Evolutionary conservation across 768 basidiomycete species (phyloP), one percentile per base, ranked within the genome.

Genomic region (Strobilomyces dryophilus): DNA sequence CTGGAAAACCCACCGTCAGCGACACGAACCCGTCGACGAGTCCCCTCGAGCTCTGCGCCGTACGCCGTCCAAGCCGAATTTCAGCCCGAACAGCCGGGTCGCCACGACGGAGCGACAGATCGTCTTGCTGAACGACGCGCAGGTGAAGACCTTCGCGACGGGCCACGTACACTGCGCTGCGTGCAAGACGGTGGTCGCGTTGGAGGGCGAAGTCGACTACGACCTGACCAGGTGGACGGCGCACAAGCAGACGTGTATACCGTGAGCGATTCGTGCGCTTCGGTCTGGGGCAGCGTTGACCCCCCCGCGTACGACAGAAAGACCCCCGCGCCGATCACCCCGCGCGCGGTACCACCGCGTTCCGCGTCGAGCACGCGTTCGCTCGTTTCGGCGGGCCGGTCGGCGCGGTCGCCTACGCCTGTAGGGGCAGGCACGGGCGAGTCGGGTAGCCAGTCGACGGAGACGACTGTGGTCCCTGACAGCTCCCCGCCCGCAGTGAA

Each of bases 61-160:
- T 5, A 52, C 58, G 14, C 62, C 64, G 4, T 57, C 61, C 49
- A 61, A 54, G 42, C 46, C 57, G 21, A 53, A 0, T 35, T 59
- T 55, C 47, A 82, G 81, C 47, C 84, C 83, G 7, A 78, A 76
- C 58, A 79, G 77, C 51, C 77, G 82, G 29, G 79, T 86, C 35
- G 79, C 83, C 8, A 76, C 79, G 17, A 79, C 82, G 15, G 81
- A 85, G 57, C 76, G 86, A 52, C 84, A 81, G 67, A 67, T 87
- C 34, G 68, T 71, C 49, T 67, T 89, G 53, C 74, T 86, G 31
- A 88, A 86, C 56, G 87, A 89, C 64, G 61, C 79, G 24, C 81
- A 83, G 59, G 85, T 75, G 40, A 79, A 77, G 66, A 61, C 65
- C 0, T 83, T 79, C 61, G 71, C 76, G 8, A 51, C 73, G 0